Percentiles rank a stretch among this genome's conserved stretches.
These are phyloP conservation scores for Aspergillus sp. DNA, from an alignment of 2,329 filamentous ascomycete genomes.

Conservation along the genomic window DNA sequence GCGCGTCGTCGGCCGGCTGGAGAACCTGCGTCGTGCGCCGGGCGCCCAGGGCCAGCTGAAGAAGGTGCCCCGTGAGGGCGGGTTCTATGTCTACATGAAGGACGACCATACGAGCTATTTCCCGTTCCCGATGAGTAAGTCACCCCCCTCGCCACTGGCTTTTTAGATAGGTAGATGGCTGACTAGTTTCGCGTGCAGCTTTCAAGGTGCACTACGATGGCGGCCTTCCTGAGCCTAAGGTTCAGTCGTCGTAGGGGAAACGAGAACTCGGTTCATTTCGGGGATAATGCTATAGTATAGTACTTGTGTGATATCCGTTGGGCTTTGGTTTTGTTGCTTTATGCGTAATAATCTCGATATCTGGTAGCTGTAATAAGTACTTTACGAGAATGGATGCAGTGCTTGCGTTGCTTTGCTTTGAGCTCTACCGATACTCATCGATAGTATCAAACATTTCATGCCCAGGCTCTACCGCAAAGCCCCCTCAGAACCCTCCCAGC, in stretches of 20 bases:
- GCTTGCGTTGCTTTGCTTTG: too few species aligned
- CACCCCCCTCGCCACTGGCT: not conserved
- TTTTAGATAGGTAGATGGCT: slow-evolving; percentile 4
- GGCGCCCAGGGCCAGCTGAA: slow-evolving; percentile 60
- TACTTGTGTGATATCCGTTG: too few species aligned
- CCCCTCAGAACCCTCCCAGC: not conserved
- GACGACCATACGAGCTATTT: slow-evolving; percentile 54
- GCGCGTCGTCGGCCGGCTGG: slow-evolving; percentile 52
- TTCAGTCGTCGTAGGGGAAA: too few species aligned
- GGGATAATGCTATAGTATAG: too few species aligned
- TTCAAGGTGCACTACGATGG: slow-evolving; percentile 39
- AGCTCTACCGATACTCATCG: too few species aligned
- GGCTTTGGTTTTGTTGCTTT: too few species aligned
- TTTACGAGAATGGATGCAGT: too few species aligned
- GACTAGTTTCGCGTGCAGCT: slow-evolving; percentile 17
- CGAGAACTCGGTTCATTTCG: too few species aligned
- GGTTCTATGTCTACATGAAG: slow-evolving; percentile 53
- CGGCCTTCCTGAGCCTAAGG: slow-evolving; percentile 19
- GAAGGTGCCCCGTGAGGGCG: slow-evolving; percentile 49
- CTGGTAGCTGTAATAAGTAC: too few species aligned
- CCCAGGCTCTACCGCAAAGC: not conserved
- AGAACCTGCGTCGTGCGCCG: slow-evolving; percentile 51
- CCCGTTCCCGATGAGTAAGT: slow-evolving; percentile 40
- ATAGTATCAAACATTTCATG: too few species aligned
- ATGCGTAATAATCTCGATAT: too few species aligned